Evolutionary conservation across 768 basidiomycete species (phyloP), one percentile per base, ranked within the genome.

Genomic region (Clathrus columnatus): DNA sequence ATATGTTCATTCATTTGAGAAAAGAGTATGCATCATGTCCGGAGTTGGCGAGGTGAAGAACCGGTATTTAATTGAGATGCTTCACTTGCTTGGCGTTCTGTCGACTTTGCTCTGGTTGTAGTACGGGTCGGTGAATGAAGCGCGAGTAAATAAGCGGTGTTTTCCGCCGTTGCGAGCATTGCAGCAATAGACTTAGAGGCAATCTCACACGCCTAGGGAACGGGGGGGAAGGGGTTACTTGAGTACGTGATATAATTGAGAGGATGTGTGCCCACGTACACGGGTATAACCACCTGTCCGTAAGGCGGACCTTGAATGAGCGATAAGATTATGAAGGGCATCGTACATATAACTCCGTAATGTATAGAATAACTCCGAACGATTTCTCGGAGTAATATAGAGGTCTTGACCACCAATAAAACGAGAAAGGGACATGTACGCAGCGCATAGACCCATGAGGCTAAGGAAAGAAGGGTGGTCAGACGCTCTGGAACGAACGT

Each of bases 271-370:
- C 32, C 21, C 10, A 72, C 79, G 60, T 63, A 81, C 79, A 61
- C 77, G 70, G 54, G 73, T 73, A 59, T 81, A 81, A 29, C 80
- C 79, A 14, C 79, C 81, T 1, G 78, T 74, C 58, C 81, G 76
- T 16, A 88, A 71, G 17, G 79, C 71, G 18, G 81, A 79, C 45
- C 82, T 82, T 62, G 84, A 82, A 56, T 76, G 77, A 17, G 88
- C 73, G 63, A 91, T 87, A 7, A 80, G 78, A 63, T 90, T 91
- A 67, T 91, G 89, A 53, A 91, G 87, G 10, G 82, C 80, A 59
- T 90, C 87, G 62, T 86, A 82, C 0, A 84, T 79, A 63, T 90
- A 90, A 64, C 87, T 75, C 54, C 82, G 76, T 57, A 91, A 65
- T 42, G 87, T 77, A 62, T 77, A 81, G 68, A 87, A 83, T 41